Evolutionary conservation across 352 stramenopile species (phyloP).

Genomic region (Phytophthora macrochlamydospora): DNA sequence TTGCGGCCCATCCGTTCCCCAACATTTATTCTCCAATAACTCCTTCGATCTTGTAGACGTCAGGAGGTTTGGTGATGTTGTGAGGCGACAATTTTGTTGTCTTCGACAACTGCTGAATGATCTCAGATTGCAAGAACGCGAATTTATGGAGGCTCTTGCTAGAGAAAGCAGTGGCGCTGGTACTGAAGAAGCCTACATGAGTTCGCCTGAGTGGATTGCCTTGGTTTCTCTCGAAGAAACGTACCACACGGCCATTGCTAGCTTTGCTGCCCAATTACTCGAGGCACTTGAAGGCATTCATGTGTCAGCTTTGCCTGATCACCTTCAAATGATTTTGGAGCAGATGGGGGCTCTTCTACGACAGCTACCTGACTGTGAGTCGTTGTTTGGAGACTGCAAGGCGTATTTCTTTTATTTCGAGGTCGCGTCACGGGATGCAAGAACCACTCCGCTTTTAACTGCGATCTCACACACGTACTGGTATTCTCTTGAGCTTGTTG

Average conservation of each 20-base stretch:
- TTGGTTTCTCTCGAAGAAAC: constrained; percentile 39
- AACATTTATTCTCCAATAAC: constrained; percentile 12
- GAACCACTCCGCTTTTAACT: constrained; percentile 62
- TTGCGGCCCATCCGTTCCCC: constrained; percentile 9
- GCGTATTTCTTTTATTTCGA: constrained; percentile 80
- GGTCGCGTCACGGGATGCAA: constrained; percentile 46
- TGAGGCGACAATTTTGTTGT: constrained; percentile 15
- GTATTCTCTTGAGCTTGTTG: constrained; percentile 56
- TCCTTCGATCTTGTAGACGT: constrained; percentile 20
- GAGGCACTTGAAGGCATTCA: constrained; percentile 17
- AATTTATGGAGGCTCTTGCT: constrained; percentile 37
- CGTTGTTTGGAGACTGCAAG: constrained; percentile 53
- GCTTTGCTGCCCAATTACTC: constrained; percentile 26
- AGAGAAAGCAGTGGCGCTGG: constrained; percentile 2
- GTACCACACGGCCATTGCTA: constrained; percentile 36
- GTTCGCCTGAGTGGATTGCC: constrained; percentile 32
- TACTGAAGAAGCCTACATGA: constrained; percentile 21
- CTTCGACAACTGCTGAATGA: constrained; percentile 38
- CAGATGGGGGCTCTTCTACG: constrained; percentile 45
- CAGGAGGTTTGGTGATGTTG: constrained; percentile 11
- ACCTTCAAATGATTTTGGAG: constrained; percentile 24
- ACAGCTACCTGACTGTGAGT: constrained; percentile 66
- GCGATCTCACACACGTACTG: constrained; percentile 63
- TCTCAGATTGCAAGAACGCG: constrained; percentile 37
- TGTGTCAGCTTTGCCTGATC: constrained; percentile 6